Evolutionary conservation across 352 stramenopile genomes (phyloP).

Genomic region (Pythium biforme): DNA sequence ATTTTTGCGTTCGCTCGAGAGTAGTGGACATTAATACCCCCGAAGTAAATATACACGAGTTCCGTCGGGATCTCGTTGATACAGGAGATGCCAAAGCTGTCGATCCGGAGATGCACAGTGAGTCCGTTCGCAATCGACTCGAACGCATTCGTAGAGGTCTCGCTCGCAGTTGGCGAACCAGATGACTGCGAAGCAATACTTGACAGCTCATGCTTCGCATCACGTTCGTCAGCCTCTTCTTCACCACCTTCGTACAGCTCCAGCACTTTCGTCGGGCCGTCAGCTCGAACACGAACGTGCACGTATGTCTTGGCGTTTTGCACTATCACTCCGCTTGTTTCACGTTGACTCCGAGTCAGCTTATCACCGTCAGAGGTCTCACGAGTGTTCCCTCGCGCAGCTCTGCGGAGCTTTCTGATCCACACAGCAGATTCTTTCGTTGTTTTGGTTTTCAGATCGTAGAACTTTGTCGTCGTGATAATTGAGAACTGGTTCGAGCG

Average conservation of each 20-base stretch:
- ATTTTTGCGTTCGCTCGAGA: conserved; percentile 81
- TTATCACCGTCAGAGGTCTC: conserved; percentile 18
- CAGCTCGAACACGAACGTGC: conserved; percentile 78
- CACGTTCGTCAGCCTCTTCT: conserved; percentile 83
- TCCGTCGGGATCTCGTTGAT: conserved; percentile 87
- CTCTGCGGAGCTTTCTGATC: conserved; percentile 65
- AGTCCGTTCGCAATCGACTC: conserved; percentile 67
- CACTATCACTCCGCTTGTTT: conserved; percentile 41
- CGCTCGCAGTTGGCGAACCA: conserved; percentile 65
- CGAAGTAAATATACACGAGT: conserved; percentile 84
- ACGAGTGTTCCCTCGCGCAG: conserved; percentile 41
- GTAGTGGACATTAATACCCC: conserved; percentile 77
- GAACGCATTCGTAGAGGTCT: conserved; percentile 72
- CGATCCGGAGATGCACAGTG: conserved; percentile 64
- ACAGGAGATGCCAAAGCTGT: conserved; percentile 83
- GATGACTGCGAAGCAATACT: conserved; percentile 60
- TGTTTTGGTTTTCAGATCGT: conserved; percentile 81
- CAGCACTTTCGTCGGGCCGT: conserved; percentile 90
- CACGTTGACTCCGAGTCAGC: conserved; percentile 27
- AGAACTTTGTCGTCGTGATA: conserved; percentile 83
- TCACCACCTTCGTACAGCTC: conserved; percentile 88
- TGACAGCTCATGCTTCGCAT: conserved; percentile 76
- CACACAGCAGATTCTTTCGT: conserved; percentile 67
- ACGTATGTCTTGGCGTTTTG: conserved; percentile 87
- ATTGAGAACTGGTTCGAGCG: conserved; percentile 86